A percentile compares a stretch with the other conserved stretches of the same genome.
Evolutionary conservation across 495 filamentous ascomycete species (phyloP).

Genomic region (Aspergillus asperescens): DNA sequence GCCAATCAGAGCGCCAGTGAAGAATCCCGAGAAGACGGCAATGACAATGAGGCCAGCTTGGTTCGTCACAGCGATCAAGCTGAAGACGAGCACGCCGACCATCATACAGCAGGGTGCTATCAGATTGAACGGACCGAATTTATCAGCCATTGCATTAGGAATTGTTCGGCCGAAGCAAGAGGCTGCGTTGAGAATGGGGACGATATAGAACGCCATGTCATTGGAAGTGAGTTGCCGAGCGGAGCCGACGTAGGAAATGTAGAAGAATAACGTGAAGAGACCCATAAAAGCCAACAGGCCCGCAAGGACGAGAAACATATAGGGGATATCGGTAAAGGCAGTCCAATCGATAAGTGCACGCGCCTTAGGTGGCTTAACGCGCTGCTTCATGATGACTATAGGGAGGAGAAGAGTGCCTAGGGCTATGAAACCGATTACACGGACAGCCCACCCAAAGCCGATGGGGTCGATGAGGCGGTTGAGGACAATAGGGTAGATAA

Average conservation of each 20-base stretch:
- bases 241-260: slow-evolving; percentile 5
- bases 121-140: slow-evolving; percentile 65
- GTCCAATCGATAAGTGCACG: slow-evolving; percentile 23
- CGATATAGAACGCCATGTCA: slow-evolving; percentile 27
- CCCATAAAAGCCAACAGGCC: slow-evolving; percentile 9
- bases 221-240: background rate
- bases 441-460: slow-evolving; percentile 46
- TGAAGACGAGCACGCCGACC: slow-evolving; percentile 58
- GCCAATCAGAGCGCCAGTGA: slow-evolving; percentile 32
- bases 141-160: slow-evolving; percentile 66
- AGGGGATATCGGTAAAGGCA: slow-evolving; percentile 28
- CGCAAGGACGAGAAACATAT: slow-evolving; percentile 27
- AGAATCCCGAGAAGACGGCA: slow-evolving; percentile 29
- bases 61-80: slow-evolving; percentile 55
- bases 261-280: slow-evolving; percentile 10
- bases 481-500: slow-evolving; percentile 33
- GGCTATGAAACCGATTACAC: slow-evolving; percentile 38
- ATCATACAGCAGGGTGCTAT: slow-evolving; percentile 59
- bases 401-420: slow-evolving; percentile 41
- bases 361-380: slow-evolving; percentile 13
- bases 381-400: slow-evolving; percentile 22
- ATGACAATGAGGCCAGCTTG: slow-evolving; percentile 31
- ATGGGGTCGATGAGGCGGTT: slow-evolving; percentile 18
- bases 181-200: slow-evolving; percentile 26
- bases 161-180: slow-evolving; percentile 63